Evolutionary conservation across 345 rosid species (phyloP), one percentile per base, ranked within the genome.

Genomic region (Populus ilicifolia): DNA sequence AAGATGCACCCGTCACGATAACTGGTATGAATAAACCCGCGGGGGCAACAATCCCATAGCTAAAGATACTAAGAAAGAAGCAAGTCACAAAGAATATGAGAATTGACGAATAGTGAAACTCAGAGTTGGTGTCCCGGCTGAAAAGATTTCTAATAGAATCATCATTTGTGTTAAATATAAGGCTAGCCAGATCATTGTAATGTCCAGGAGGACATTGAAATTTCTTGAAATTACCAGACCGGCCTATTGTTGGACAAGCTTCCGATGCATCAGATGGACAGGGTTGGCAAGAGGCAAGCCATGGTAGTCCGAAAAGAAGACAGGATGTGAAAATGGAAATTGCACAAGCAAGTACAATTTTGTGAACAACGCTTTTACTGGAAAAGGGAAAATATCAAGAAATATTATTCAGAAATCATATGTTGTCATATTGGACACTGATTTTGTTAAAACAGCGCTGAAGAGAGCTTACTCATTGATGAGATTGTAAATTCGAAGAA

Each of bases 151-250:
- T 87, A 74, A 95, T 90, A 50, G 98, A 90, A 81, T 95, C 98
- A 59, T 92, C 99, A 76, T 93, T 90, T 14, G 97, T 95, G 89
- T 95, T 95, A 80, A 93, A 95, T 70, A 93, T 89, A 76, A 95
- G 97, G 91, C 98, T 93, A 33, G 99, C 99, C 50, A 95, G 89
- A 83, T 93, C 98, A 75, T 95, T 93, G 85, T 93, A 92, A 56
- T 93, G 85, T 79, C 89, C 94, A 56, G 90, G 61, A 38, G 94
- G 85, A 48, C 99, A 95, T 61, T 95, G 98, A 78, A 89, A 95
- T 72, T 90, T 95, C 89, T 93, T 93, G 83, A 86, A 95, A 89
- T 92, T 93, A n/a, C 99, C 98, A 72, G 96, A 92, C 74, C 93
- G 90, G 68, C 98, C 97, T 54, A 95, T 84, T 33, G 99, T 95